A percentile compares a stretch with the other conserved stretches of the same genome.
Evolutionary conservation across 2,329 filamentous ascomycete genomes (phyloP).

Genomic region (Cladobotryum mycophilum): DNA sequence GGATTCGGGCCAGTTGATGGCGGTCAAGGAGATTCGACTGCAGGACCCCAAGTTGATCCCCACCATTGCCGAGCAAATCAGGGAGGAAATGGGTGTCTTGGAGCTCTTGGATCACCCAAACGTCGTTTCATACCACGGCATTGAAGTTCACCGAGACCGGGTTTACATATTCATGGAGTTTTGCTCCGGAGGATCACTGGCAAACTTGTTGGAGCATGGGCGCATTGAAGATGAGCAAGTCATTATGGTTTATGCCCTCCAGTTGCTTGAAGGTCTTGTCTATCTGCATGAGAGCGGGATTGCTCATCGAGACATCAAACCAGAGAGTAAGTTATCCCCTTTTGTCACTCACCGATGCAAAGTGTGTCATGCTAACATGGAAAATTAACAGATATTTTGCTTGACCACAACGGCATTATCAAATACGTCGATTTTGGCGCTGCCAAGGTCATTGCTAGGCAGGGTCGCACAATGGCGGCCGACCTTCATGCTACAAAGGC

Average conservation of each 20-base stretch:
- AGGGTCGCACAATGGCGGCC: conserved; percentile 74
- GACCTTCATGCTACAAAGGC: conserved; percentile 55
- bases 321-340: conserved; percentile 66
- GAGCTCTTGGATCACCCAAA: conserved; percentile 96
- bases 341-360: background rate
- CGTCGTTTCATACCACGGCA: conserved; percentile 94
- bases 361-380: conserved; percentile 12
- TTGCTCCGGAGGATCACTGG: conserved; percentile 89
- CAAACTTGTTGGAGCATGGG: conserved; percentile 84
- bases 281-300: conserved; percentile 91
- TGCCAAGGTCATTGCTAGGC: conserved; percentile 90
- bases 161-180: conserved; percentile 99
- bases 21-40: conserved; percentile 94
- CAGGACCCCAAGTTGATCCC: conserved; percentile 96
- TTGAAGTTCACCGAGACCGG: conserved; percentile 95
- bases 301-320: conserved; percentile 95
- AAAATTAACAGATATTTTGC: conserved; percentile 65
- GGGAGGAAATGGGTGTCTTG: conserved; percentile 93
- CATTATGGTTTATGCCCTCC: conserved; percentile 91
- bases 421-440: conserved; percentile 99
- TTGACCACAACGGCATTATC: conserved; percentile 96
- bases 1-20: conserved; percentile 94
- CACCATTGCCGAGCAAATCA: conserved; percentile 86
- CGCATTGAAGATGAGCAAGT: conserved; percentile 97
- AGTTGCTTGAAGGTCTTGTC: conserved; percentile 86